A percentile compares a stretch with the other conserved stretches of the same genome.
phyloP scores from a whole-genome alignment of 257 asterid species.

The Solanum bulbocastanum region DNA sequence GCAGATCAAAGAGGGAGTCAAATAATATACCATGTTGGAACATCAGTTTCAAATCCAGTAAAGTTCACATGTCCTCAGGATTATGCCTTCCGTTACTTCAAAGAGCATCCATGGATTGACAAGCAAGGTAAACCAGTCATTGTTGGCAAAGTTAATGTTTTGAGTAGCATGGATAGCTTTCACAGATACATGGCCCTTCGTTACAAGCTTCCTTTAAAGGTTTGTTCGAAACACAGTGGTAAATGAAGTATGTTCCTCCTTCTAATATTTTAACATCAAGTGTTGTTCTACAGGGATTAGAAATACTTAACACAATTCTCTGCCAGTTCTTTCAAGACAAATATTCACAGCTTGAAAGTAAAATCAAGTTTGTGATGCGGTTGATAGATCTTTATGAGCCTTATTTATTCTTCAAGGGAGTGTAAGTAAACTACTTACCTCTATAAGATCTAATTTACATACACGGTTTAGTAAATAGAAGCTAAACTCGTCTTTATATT shows the following conservation, averaged over 20 bases:
- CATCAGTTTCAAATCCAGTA: constrained; percentile 70
- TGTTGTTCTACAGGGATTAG: constrained; percentile 35
- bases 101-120: constrained; percentile 64
- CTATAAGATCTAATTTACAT: neutral
- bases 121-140: constrained; percentile 57
- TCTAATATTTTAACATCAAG: neutral
- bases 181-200: constrained; percentile 45
- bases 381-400: constrained; percentile 70
- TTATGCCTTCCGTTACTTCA: constrained; percentile 39
- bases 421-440: constrained; percentile 32
- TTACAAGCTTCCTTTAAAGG: constrained; percentile 81
- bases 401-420: constrained; percentile 74
- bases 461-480: neutral
- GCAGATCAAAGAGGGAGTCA: constrained; percentile 23
- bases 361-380: constrained; percentile 48
- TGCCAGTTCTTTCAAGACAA: constrained; percentile 53
- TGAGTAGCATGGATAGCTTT: constrained; percentile 57
- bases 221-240: neutral
- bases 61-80: constrained; percentile 27
- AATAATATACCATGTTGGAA: constrained; percentile 66
- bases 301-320: constrained; percentile 48
- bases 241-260: neutral
- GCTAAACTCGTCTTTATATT: neutral
- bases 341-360: constrained; percentile 36
- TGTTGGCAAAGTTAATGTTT: constrained; percentile 49